Base-by-base conservation (phyloP, 2,329 filamentous ascomycete genomes). In the Onygenales sp. region DNA sequence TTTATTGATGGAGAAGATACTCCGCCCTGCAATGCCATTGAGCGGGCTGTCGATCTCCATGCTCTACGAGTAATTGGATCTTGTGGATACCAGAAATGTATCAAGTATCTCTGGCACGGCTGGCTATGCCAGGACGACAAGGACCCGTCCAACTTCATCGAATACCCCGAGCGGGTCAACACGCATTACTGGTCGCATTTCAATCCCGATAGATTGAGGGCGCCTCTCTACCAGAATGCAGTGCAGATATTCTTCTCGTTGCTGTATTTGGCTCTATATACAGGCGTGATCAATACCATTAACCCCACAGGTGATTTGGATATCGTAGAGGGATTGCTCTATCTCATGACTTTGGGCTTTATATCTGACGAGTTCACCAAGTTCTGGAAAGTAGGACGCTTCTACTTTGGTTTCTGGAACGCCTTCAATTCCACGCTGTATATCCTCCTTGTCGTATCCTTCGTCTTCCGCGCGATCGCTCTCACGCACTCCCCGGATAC, bases 51-150 rank as follows among this genome's bases (percentile, higher is more conserved):
- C 37, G 93, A 98, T 63, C 73, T 97, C 31, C 93, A 98, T 67
- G 89, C 92, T 1, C 76, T 97, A 45, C 79, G 81, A 11, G 84
- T 98, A 47, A 97, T 97, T 57, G 89, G 89, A 2, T 92, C 87
- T 0, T 90, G 88, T 0, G 92, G 93, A 31, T 98, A 97, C 68
- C 93, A 97, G 62, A 95, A 94, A 72, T 97, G 92, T 66, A 89
- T 97, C 63, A 82, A 79, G 57, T 89, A 94, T 65, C 83, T 98
- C 7, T 98, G 93, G 93, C 83, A 84, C 57, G 93, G 93, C 21
- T 98, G 93, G 93, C 77, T 97, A 7, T 84, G 95, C n/a, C 93
- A 98, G 67, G 89, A 96, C 60, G 90, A 96, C 62, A 79, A 91
- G 49, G 91, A 97, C 61, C 87, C 92, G 0, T 83, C 85, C n/a